A percentile compares a stretch with the other conserved stretches of the same genome.
phyloP scores from a whole-genome alignment of 345 rosid genomes.

The Brassica rapa region DNA sequence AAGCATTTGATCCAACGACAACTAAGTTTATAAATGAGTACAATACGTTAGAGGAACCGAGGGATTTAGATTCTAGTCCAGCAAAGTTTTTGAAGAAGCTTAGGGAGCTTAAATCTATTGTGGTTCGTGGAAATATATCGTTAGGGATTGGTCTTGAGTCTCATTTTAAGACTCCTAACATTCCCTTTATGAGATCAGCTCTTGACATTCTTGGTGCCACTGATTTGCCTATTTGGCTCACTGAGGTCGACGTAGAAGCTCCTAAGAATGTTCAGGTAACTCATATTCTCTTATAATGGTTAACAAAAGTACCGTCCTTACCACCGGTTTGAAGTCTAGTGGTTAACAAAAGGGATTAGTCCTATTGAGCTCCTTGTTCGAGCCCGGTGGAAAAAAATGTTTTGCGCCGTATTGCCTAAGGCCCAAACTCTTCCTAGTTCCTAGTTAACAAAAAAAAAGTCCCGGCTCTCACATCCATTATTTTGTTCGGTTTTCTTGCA shows the following conservation, averaged over 20 bases:
- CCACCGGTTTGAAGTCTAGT: not conserved
- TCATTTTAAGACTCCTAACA: conserved; percentile 57
- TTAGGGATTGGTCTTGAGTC: conserved; percentile 74
- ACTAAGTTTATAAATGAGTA: conserved; percentile 70
- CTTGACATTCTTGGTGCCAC: conserved; percentile 61
- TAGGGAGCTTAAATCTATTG: conserved; percentile 40
- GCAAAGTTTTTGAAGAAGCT: conserved; percentile 54
- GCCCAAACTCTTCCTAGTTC: too few relatives aligned
- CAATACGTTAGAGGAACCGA: conserved; percentile 63
- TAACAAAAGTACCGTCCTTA: not conserved
- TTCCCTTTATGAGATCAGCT: conserved; percentile 69
- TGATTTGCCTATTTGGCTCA: conserved; percentile 69
- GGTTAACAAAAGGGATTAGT: not conserved
- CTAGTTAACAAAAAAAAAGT: too few relatives aligned
- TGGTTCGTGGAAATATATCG: not conserved
- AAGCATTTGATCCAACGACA: conserved; percentile 30
- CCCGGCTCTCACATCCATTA: too few relatives aligned
- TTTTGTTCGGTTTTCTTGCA: conserved; percentile 23
- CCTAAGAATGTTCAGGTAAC: conserved; percentile 25
- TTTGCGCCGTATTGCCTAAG: not conserved
- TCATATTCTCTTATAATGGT: not conserved
- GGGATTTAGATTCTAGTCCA: conserved; percentile 45
- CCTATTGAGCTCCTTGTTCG: not conserved
- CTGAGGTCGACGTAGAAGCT: conserved; percentile 67
- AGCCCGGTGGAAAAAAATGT: not conserved